Evolutionary conservation across 768 basidiomycete genomes (phyloP), one percentile per base, ranked within the genome.

Genomic region (Lentinula raphanica): DNA sequence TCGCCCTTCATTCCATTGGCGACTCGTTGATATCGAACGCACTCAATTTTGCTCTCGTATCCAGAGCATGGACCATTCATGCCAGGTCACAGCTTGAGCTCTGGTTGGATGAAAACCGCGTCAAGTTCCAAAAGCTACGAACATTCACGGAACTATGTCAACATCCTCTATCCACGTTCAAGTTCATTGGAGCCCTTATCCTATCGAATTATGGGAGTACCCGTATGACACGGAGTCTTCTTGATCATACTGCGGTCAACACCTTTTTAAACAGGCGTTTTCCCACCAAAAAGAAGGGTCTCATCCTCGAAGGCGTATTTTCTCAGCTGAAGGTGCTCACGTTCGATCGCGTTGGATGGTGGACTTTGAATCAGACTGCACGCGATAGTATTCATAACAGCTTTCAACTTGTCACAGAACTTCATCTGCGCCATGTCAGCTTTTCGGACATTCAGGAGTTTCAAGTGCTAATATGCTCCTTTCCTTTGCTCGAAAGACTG

Each of bases 401-500:
- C 9, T 56, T 56, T 29, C 54, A 23, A 5, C 21, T 23, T 5
- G 54, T 56, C 28, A 56, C 54, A 7, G 15, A 28, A n/a, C 54
- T 56, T 19, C 28, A 21, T 19, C 31, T 56, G 15, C 39, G 32
- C 40, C 11, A 44, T 28, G 54, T 56, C 39, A 46, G 40, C 42
- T 56, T 56, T 23, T 15, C 19, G 27, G 28, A 44, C 27, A n/a
- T 44, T 8, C 28, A 21, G n/a, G 13, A 45, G 25, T 45, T 56
- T 13, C 27, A 45, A 29, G 54, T 29, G 36, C 32, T 56, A 17
- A 32, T 56, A 19, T 56, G 54, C 54, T 56, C 54, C 31, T 56
- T 56, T 45, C 54, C 54, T 19, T 13, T 45, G n/a, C 44, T 56
- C n/a, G 54, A 56, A 46, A 44, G 39, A 19, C 40, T 56, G 23